Evolutionary conservation across 805 yeast genomes (phyloP).

Genomic region (Metschnikowia arizonensis): DNA sequence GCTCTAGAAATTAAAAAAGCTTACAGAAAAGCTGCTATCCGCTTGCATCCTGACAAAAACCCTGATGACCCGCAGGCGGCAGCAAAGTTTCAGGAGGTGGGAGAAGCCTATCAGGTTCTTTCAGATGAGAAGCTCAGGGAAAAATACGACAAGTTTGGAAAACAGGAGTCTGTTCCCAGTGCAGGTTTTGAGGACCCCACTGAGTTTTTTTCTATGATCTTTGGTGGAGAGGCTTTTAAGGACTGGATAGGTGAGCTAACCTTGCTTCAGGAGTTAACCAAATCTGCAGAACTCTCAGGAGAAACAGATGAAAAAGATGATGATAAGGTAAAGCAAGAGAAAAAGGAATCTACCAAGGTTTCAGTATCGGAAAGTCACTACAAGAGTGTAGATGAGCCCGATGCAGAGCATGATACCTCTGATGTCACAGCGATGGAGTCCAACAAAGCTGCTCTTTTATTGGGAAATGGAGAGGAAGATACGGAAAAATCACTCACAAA

Average conservation of each 20-base stretch:
- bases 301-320: slow-evolving; percentile 19
- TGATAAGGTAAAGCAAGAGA: not conserved
- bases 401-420: not conserved
- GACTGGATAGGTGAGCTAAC: slow-evolving; percentile 52
- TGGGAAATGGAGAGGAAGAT: slow-evolving; percentile 15
- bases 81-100: slow-evolving; percentile 43
- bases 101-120: slow-evolving; percentile 76
- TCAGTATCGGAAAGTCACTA: not conserved
- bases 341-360: not conserved
- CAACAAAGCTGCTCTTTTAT: slow-evolving; percentile 12
- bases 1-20: slow-evolving; percentile 44
- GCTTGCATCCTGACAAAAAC: slow-evolving; percentile 60
- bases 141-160: slow-evolving; percentile 72
- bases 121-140: slow-evolving; percentile 60
- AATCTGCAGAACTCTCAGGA: slow-evolving; percentile 41
- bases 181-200: slow-evolving; percentile 67
- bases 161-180: slow-evolving; percentile 63
- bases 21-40: slow-evolving; percentile 76
- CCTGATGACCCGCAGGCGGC: slow-evolving; percentile 46
- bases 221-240: slow-evolving; percentile 87
- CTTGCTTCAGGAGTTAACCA: slow-evolving; percentile 37
- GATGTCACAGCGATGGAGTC: not conserved
- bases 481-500: slow-evolving; percentile 17
- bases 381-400: not conserved
- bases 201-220: slow-evolving; percentile 64